Evolutionary conservation across 495 filamentous ascomycete genomes (phyloP).

Genomic region (Neurospora sp.): DNA sequence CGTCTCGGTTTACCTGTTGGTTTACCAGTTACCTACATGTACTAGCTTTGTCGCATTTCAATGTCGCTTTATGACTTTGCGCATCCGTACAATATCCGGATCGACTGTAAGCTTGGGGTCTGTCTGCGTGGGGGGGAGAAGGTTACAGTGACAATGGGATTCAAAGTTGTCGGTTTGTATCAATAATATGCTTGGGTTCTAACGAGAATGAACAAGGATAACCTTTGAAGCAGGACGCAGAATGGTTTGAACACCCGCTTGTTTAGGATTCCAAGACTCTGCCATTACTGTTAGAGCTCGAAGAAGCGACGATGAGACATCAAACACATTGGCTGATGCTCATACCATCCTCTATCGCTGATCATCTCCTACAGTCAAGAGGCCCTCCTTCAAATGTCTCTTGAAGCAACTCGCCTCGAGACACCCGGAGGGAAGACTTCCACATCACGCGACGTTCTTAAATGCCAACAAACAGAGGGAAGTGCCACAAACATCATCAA

Average conservation of each 20-base stretch:
- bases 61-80: background rate
- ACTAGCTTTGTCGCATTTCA: background rate
- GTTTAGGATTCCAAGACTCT: background rate
- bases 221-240: background rate
- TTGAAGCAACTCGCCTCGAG: background rate
- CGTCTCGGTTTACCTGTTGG: background rate
- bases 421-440: background rate
- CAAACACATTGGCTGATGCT: background rate
- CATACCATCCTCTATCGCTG: background rate
- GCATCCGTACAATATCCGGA: background rate
- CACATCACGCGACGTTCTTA: background rate
- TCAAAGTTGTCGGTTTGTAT: background rate
- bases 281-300: background rate
- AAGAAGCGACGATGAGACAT: background rate
- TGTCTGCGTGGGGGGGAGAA: background rate
- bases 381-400: background rate
- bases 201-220: background rate
- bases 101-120: background rate
- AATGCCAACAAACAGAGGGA: background rate
- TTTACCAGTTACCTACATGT: background rate
- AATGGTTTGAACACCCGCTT: background rate
- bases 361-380: background rate
- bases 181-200: background rate
- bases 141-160: background rate
- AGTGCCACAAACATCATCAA: background rate